Evolutionary conservation across 1,284 basidiomycete genomes (phyloP).

Genomic region (Cystobasidium slooffiae): DNA sequence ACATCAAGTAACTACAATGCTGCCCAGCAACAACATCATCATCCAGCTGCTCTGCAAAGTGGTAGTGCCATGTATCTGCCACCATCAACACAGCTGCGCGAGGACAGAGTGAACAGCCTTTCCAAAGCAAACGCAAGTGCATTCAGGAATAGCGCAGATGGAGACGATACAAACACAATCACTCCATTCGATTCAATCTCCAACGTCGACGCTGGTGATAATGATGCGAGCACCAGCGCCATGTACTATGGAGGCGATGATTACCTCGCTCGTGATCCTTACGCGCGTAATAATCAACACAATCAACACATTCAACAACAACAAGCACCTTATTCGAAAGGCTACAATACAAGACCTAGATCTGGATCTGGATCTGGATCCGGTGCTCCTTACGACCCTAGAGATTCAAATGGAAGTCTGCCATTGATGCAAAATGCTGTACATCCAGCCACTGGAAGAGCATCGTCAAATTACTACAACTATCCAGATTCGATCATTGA

Average conservation of each 20-base stretch:
- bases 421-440: slow-evolving; percentile 37
- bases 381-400: not conserved
- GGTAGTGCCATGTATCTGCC: slow-evolving; percentile 25
- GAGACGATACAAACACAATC: slow-evolving; percentile 15
- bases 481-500: slow-evolving; percentile 31
- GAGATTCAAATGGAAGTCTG: slow-evolving; percentile 20
- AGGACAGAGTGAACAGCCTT: slow-evolving; percentile 10
- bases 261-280: slow-evolving; percentile 25
- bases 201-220: slow-evolving; percentile 27
- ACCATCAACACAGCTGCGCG: slow-evolving; percentile 20
- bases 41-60: slow-evolving; percentile 31
- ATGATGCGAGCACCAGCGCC: not conserved
- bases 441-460: slow-evolving; percentile 2
- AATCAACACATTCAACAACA: not conserved
- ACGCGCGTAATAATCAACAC: not conserved
- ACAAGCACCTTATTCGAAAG: slow-evolving; percentile 3
- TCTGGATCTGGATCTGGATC: slow-evolving; percentile 18
- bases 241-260: slow-evolving; percentile 19
- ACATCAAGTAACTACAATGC: no score
- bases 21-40: not conserved
- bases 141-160: not conserved
- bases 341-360: slow-evolving; percentile 14
- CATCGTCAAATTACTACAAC: not conserved
- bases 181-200: slow-evolving; percentile 37
- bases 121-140: not conserved